Base-by-base conservation (phyloP, 2,329 filamentous ascomycete species). In the Beauveria scarabaeidicola region DNA sequence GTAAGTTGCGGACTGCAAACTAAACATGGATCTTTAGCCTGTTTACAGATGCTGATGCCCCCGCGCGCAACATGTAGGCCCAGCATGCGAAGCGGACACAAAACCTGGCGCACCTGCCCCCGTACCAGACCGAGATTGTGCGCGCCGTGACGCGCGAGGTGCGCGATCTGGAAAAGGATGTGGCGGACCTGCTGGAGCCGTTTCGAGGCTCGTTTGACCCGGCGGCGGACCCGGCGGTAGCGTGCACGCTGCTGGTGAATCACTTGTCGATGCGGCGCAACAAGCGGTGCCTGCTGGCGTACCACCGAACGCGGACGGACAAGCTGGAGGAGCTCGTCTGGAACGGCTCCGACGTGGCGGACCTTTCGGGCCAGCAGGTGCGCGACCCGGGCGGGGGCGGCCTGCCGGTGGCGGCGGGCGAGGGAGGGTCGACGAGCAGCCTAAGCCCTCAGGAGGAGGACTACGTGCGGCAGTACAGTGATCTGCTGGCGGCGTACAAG, bases 371-470 rank as follows among this genome's bases (percentile, higher is more conserved):
- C 43, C 81, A 85, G 66, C 83, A 84, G 69, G 72, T 77, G 60
- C 74, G 73, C 59, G 73, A 78, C 56, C 68, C 69, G 17, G 65
- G 69, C 44, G 66, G 65, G 54, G 74, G 66, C 61, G 73, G 64
- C 63, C 61, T 23, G 70, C 74, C 3, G 74, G 75, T 60, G 76
- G 74, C 10, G 80, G 75, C 74, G 59, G 77, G 74, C 10, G 80
- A 83, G 58, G 77, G 83, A 58, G 77, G 74, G 29, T 77, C 75
- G 23, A 85, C 85, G 61, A 93, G 87, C 76, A 93, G 89, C 68
- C 77, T 97, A 61, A 96, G 91, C 67, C 92, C 94, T 0, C 93
- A 97, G 71, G 94, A 99, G 72, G 92, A 97, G 72, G 94, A 97
- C 67, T 99, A 97, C 69, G 89, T 96, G 60, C 82, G 93, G 62